Base-by-base conservation (phyloP, 2,329 filamentous ascomycete species). In the Helotiales sp. region DNA sequence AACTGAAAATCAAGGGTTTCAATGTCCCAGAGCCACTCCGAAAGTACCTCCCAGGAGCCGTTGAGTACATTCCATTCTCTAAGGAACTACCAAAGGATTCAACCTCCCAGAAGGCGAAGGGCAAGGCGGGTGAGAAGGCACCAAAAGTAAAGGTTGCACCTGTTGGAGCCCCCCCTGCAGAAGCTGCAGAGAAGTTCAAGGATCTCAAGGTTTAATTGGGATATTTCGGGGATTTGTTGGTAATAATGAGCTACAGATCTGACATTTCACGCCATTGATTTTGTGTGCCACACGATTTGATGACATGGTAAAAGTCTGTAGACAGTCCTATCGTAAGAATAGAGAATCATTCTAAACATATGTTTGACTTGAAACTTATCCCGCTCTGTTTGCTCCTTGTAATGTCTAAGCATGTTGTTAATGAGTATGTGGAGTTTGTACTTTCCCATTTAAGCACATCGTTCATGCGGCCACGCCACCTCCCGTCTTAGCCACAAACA, bases 21-120 rank as follows among this genome's bases (percentile, higher is more conserved):
- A 86, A 86, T 65, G 90, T 97, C 37, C 94, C 94, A 0, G 91
- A 94, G 80, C 89, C 91, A 54, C 85, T 97, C 68, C 88, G 92
- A 74, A 95, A 93, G 81, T 98, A 96, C 79, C 90, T 98, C 61
- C 93, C 94, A 1, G 95, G 94, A 37, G 85, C 93, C 47, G 93
- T 93, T 1, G 93, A 95, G 59, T 97, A 97, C 80, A 85, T 99
- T 69, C 92, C 93, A 1, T 99, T 91, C 77, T 88, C 89, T 63
- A 96, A 93, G 82, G 95, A 97, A 73, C 83, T 95, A 43, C 89
- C 92, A 11, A 94, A 95, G 80, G 89, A 93, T 73, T 84, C 86
- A 11, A 90, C 87, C 45, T 89, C 86, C 47, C 80, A 84, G 71
- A 89, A 89, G 79, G 79, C 75, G 7, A 82, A 82, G 75, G 77